Conservation (phyloP, 148 eudicot species). For the Amaranthus cruentus region DNA sequence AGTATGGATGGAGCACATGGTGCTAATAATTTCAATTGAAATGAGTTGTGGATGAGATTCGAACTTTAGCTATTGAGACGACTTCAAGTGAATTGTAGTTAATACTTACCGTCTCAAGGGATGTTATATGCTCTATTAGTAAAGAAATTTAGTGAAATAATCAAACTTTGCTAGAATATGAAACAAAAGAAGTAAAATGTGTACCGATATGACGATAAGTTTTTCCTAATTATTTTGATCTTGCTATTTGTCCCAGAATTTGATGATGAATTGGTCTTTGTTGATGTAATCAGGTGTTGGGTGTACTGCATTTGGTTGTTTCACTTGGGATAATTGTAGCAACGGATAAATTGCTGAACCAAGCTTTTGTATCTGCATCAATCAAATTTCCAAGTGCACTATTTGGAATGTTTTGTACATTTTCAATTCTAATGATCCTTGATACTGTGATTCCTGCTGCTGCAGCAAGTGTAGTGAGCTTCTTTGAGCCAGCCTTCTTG, state of each 20-base stretch:
- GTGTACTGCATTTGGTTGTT: slow-evolving; percentile 59
- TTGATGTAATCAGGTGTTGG: slow-evolving; percentile 44
- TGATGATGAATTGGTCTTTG: slow-evolving; percentile 6
- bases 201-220: too few relatives aligned
- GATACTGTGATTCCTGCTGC: slow-evolving; percentile 63
- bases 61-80: too few relatives aligned
- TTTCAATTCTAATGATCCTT: slow-evolving; percentile 59
- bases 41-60: too few relatives aligned
- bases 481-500: slow-evolving; percentile 90
- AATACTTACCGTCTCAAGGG: too few relatives aligned
- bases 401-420: slow-evolving; percentile 95
- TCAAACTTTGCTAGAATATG: too few relatives aligned
- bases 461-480: slow-evolving; percentile 63
- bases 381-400: slow-evolving; percentile 93
- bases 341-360: slow-evolving; percentile 61
- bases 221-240: neutral
- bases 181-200: too few relatives aligned
- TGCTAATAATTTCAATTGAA: too few relatives aligned
- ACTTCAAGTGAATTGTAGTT: too few relatives aligned
- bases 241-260: neutral
- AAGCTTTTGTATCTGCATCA: slow-evolving; percentile 75
- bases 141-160: too few relatives aligned
- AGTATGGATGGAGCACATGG: too few relatives aligned
- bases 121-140: too few relatives aligned
- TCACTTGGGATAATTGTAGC: slow-evolving; percentile 89